phyloP scores from a whole-genome alignment of 2,329 filamentous ascomycete genomes.

The Aspergillus alliaceus region DNA sequence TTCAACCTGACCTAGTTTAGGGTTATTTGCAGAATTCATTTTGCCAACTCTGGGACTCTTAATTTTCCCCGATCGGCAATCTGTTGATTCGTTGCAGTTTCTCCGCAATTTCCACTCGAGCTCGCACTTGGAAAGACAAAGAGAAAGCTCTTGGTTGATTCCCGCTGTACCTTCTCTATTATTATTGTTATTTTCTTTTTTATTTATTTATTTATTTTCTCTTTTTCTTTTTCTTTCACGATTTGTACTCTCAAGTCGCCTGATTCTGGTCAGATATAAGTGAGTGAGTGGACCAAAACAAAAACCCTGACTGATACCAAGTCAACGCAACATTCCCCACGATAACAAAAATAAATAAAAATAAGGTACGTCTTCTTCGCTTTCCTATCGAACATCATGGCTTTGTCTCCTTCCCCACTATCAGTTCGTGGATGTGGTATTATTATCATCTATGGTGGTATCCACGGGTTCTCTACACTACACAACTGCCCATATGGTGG shows the following conservation, averaged over 20 bases:
- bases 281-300: not conserved
- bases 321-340: not conserved
- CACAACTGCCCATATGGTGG: not conserved
- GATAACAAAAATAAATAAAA: too few relatives aligned
- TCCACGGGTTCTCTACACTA: not conserved
- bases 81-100: not conserved
- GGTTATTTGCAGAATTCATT: not conserved
- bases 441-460: not conserved
- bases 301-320: not conserved
- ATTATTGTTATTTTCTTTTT: too few relatives aligned
- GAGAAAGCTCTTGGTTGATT: not conserved
- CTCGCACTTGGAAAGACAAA: too few relatives aligned
- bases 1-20: not conserved
- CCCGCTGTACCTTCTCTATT: not conserved
- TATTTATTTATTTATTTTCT: too few relatives aligned
- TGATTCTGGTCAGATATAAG: too few relatives aligned
- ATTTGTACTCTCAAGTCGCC: too few relatives aligned
- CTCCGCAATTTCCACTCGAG: slow-evolving; percentile 1
- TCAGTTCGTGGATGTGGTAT: not conserved
- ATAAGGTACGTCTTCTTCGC: not conserved
- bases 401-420: not conserved
- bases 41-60: not conserved
- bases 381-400: not conserved
- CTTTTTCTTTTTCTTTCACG: too few relatives aligned
- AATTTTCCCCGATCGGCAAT: not conserved